Evolutionary conservation across 495 filamentous ascomycete genomes (phyloP), one percentile per base, ranked within the genome.

Genomic region (Chaetomium tenue): DNA sequence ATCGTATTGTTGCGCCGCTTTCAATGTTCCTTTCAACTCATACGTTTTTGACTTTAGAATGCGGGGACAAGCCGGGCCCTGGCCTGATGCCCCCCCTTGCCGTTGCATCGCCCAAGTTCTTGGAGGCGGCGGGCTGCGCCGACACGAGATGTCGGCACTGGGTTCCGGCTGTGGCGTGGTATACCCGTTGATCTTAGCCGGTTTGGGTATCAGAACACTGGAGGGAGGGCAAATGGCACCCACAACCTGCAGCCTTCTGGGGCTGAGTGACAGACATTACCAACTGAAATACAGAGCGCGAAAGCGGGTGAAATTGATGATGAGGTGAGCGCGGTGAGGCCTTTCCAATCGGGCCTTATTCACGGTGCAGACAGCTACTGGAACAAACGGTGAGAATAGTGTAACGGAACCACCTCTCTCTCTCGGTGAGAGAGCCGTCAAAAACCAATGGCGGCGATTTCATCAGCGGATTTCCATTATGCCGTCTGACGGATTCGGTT

Each of bases 151-250:
- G 40, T 25, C 60, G 52, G 60, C 51, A 63, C 22, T 22, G 13
- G 5, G n/a, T 48, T 50, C 50, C 50, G 6, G 51, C 9, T 2
- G 28, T 20, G n/a, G 46, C 52, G 51, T 11, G 52, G 12, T 9
- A 54, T 22, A 44, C 9, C 60, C 61, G 61, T 30, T 22, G 53
- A 63, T 63, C 61, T 47, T 58, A 20, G 26, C 61, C n/a, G 26
- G 20, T 40, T 63, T 26, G 22, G 42, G 44, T 3, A 37, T 37
- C 33, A 37, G 8, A 37, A 3, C 33, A 37, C 33, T 37, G 33
- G 13, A 44, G 12, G 20, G 28, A 30, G 28, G 28, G 28, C 3
- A 30, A 6, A 30, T 30, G 28, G 28, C 28, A 30, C 28, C 2
- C 28, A 30, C 44, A 22, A 30, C 18, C 22, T 39, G 33, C 50